phyloP scores from a whole-genome alignment of 495 filamentous ascomycete genomes.

The Penicillium macrosclerotiorum region DNA sequence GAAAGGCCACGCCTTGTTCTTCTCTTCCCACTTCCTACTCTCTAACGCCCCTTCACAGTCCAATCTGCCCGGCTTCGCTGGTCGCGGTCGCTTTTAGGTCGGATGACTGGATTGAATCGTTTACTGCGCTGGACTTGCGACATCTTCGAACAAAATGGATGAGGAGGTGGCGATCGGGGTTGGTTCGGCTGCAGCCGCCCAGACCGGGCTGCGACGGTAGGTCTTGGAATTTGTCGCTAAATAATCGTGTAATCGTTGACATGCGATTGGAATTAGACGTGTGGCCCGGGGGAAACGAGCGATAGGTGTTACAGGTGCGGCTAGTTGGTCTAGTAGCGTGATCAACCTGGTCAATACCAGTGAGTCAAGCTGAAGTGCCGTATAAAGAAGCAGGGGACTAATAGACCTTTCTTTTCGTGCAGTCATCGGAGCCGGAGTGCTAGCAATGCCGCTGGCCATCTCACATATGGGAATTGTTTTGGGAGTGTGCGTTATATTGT shows the following conservation, averaged over 20 bases:
- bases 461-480: slow-evolving; percentile 87
- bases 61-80: slow-evolving; percentile 11
- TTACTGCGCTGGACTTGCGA: slow-evolving; percentile 4
- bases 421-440: slow-evolving; percentile 91
- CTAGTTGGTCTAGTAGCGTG: slow-evolving; percentile 86
- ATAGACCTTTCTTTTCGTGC: slow-evolving; percentile 6
- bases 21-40: slow-evolving; percentile 4
- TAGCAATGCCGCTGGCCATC: slow-evolving; percentile 92
- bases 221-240: too few species aligned
- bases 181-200: slow-evolving; percentile 20
- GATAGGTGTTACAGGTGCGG: slow-evolving; percentile 59
- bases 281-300: slow-evolving; percentile 50
- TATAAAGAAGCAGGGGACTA: neutral
- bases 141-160: slow-evolving; percentile 22
- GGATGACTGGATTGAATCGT: slow-evolving; percentile 4
- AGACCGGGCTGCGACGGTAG: slow-evolving; percentile 35
- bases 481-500: slow-evolving; percentile 79
- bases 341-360: slow-evolving; percentile 95
- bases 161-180: slow-evolving; percentile 34
- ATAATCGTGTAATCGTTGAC: too few species aligned
- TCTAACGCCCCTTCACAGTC: neutral
- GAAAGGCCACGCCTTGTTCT: slow-evolving; percentile 16
- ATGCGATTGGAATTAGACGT: slow-evolving; percentile 40
- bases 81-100: slow-evolving; percentile 27
- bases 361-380: slow-evolving; percentile 23